Evolutionary conservation across 106 monocot genomes (phyloP), one percentile per base, ranked within the genome.

Genomic region (Allium sativum): DNA sequence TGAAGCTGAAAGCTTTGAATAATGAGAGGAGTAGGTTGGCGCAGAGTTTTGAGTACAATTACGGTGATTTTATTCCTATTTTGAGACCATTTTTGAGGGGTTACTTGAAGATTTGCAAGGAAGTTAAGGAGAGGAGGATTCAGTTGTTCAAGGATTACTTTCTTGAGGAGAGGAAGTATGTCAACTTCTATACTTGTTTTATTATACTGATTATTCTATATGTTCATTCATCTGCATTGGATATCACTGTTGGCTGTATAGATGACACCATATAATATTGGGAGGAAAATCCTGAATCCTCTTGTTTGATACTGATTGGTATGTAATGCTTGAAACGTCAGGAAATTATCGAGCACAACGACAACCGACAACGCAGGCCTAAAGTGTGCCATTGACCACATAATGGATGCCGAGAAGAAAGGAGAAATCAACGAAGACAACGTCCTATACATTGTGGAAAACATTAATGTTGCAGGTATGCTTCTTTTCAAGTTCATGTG

Each of bases 11-110:
- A 66, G 71, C 61, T 20, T 60, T 80, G 53, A 88, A 88, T 51
- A 73, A 68, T 12, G 88, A 88, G 81, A 61, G 88, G 50, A 88
- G 88, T 64, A 55, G 78, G 3, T 69, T 88, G 7, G 84, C 84
- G 0, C 88, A 88, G 74, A 88, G 88, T 77, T 88, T 88, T 68
- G 88, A 88, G 50, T 88, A 73, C 61, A 88, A 88, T 64, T 88
- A 88, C 44, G 88, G 84, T 3, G 88, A 88, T 45, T 88, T 62
- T 55, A 88, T 88, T 58, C 88, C 88, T 9, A 53, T 88, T n/a
- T 61, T 88, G 42, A 52, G 88, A 52, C 88, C 88, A 7, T 88
- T 88, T 66, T 59, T 88, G 54, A 75, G 72, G 46, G 75, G 76
- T 0, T 88, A 88, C 53, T 72, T 88, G 67, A 84, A 70, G 62